Conservation (phyloP, 768 basidiomycete genomes). For the Amanita molliuscula region DNA sequence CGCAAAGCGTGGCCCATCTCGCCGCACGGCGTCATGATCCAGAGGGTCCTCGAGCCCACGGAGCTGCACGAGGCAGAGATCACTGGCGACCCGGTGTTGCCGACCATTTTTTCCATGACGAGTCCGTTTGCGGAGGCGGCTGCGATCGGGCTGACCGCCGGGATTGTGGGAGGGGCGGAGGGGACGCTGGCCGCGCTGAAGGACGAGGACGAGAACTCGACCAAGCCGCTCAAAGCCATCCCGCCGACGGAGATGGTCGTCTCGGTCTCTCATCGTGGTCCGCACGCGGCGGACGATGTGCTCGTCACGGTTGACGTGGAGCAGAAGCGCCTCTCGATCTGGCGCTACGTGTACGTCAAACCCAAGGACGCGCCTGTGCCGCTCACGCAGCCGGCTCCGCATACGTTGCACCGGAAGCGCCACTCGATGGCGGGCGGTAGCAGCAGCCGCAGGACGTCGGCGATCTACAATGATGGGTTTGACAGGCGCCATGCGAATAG, state of each 20-base stretch:
- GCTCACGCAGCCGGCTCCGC: constrained; percentile 13
- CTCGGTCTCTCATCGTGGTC: constrained; percentile 38
- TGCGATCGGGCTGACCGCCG: constrained; percentile 56
- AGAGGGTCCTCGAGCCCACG: constrained; percentile 55
- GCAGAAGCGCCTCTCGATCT: constrained; percentile 45
- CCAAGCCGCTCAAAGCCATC: constrained; percentile 41
- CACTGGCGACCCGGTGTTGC: constrained; percentile 61
- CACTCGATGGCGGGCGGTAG: constrained; percentile 23
- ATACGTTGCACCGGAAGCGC: constrained; percentile 18
- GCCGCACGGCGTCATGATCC: constrained; percentile 74
- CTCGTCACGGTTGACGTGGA: constrained; percentile 51
- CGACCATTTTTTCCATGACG: constrained; percentile 72
- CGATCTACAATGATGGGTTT: constrained; percentile 23
- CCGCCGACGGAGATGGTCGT: constrained; percentile 57
- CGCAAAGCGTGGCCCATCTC: constrained; percentile 68
- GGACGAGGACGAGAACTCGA: constrained; percentile 44
- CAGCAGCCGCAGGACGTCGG: constrained; percentile 29
- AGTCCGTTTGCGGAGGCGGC: constrained; percentile 69
- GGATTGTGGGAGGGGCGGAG: constrained; percentile 41
- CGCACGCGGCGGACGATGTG: constrained; percentile 31
- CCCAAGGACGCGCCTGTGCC: constrained; percentile 44
- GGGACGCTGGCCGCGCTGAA: constrained; percentile 26
- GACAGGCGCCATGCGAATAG: constrained; percentile 24
- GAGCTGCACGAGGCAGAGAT: constrained; percentile 58
- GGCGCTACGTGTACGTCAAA: constrained; percentile 63